Conservation (phyloP, 306 rosid species). For the Bauhinia variegata region DNA sequence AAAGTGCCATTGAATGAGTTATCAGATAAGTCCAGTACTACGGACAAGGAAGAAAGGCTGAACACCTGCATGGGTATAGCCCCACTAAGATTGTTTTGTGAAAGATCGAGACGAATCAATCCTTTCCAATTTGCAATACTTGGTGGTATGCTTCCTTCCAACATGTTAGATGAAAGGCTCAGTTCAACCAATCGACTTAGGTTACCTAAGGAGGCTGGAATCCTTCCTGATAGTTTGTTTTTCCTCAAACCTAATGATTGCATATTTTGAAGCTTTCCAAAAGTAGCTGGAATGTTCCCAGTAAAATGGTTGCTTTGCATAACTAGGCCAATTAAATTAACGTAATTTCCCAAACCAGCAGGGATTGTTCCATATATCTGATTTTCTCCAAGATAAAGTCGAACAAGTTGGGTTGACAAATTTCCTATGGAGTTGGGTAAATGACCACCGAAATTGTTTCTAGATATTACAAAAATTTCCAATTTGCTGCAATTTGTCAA, state of each 20-base stretch:
- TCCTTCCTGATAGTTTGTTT: background rate
- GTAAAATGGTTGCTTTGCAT: background rate
- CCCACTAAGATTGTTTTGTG: background rate
- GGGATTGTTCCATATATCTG: background rate
- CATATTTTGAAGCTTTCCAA: background rate
- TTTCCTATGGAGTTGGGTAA: background rate
- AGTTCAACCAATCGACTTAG: background rate
- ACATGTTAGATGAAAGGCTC: background rate
- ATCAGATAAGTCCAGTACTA: background rate
- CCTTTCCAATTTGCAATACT: background rate
- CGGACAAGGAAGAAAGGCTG: background rate
- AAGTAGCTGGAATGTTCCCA: background rate
- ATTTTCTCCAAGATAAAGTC: background rate
- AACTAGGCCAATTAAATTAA: background rate
- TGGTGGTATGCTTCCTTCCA: slow-evolving; percentile 3
- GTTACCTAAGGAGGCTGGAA: background rate
- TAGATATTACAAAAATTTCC: background rate
- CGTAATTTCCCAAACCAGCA: background rate
- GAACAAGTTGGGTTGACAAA: background rate
- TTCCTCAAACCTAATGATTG: background rate
- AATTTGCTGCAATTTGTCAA: background rate
- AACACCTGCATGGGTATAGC: background rate
- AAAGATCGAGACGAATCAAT: background rate
- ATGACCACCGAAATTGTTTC: background rate
- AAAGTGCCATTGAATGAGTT: background rate